phyloP scores from a whole-genome alignment of 345 rosid species.

The Citrus reticulata region DNA sequence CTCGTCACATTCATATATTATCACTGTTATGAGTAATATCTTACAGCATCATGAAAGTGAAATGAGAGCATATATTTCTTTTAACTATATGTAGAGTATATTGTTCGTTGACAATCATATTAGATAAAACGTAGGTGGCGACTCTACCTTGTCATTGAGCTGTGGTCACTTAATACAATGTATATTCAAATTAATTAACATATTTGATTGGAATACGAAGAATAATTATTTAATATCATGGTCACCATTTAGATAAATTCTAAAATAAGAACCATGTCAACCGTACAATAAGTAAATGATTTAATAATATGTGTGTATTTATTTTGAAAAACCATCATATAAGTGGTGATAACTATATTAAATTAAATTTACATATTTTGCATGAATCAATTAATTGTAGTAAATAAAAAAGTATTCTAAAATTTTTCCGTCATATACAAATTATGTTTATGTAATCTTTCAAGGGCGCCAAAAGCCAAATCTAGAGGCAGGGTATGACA shows the following conservation, averaged over 20 bases:
- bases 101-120: background rate
- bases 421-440: background rate
- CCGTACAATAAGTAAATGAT: too few relatives aligned
- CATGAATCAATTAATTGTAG: too few relatives aligned
- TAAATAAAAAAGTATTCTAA: too few relatives aligned
- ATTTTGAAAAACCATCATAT: too few relatives aligned
- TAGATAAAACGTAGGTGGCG: background rate
- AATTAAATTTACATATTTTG: too few relatives aligned
- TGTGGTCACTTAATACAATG: background rate
- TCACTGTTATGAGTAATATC: background rate
- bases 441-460: conserved; percentile 15
- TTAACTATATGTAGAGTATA: background rate
- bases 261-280: too few relatives aligned
- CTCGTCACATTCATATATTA: too few relatives aligned
- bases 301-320: rapidly evolving
- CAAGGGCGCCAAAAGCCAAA: conserved; percentile 29
- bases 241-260: background rate
- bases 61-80: background rate
- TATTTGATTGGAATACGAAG: background rate
- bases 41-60: background rate
- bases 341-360: rapidly evolving
- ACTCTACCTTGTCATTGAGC: background rate
- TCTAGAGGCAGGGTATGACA: conserved; percentile 8
- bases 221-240: background rate
- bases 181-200: background rate